Percentiles rank a stretch among this genome's conserved stretches.
These are phyloP conservation scores for Scleroderma citrinum DNA, from an alignment of 768 basidiomycete species.

Conservation along the genomic window DNA sequence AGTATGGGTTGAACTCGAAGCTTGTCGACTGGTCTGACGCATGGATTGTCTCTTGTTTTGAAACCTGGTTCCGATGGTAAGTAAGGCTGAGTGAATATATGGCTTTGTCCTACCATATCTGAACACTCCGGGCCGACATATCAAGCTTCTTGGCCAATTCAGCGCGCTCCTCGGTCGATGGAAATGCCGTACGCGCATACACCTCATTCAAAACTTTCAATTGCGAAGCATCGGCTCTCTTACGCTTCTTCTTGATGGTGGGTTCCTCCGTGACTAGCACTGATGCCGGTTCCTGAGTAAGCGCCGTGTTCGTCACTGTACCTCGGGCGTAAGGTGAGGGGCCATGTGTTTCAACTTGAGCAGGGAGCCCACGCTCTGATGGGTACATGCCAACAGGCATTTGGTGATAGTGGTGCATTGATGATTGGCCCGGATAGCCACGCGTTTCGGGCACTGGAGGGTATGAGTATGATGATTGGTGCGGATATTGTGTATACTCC, in stretches of 20 bases:
- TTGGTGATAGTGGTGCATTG: constrained; percentile 25
- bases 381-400: constrained; percentile 24
- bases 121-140: constrained; percentile 81
- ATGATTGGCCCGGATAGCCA: constrained; percentile 23
- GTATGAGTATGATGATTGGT: constrained; percentile 28
- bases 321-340: constrained; percentile 51
- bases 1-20: constrained; percentile 38
- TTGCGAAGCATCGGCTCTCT: constrained; percentile 76
- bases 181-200: constrained; percentile 77
- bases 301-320: constrained; percentile 22
- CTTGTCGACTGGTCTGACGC: constrained; percentile 70
- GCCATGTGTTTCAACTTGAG: constrained; percentile 33
- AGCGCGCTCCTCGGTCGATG: constrained; percentile 81
- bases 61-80: constrained; percentile 51
- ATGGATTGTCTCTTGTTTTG: constrained; percentile 83
- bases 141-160: constrained; percentile 70
- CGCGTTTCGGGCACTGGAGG: constrained; percentile 35
- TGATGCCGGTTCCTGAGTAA: constrained; percentile 29
- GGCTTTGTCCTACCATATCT: constrained; percentile 61
- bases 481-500: constrained; percentile 44
- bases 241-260: constrained; percentile 83
- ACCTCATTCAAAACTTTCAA: constrained; percentile 77
- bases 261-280: constrained; percentile 51
- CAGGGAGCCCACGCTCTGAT: constrained; percentile 32
- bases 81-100: constrained; percentile 11